A percentile compares a stretch with the other conserved stretches of the same genome.
Evolutionary conservation across 2,329 filamentous ascomycete species (phyloP).

Genomic region (Penicillium sp.): DNA sequence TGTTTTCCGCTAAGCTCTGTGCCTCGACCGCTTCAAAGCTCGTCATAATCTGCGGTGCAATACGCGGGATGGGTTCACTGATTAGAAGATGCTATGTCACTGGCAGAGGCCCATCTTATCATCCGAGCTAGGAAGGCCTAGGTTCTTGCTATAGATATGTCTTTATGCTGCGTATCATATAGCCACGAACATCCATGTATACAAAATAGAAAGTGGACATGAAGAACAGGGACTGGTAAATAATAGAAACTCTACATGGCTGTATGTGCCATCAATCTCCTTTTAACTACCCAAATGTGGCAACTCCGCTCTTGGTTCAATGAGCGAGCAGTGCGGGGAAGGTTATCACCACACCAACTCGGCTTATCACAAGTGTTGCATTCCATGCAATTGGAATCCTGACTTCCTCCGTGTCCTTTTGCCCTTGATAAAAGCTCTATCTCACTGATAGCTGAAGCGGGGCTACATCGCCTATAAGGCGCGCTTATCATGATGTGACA

Average conservation of each 20-base stretch:
- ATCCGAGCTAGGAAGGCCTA: background rate
- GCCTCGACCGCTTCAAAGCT: constrained; percentile 1
- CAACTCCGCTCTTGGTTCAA: background rate
- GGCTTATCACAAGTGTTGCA: constrained; percentile 4
- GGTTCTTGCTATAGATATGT: background rate
- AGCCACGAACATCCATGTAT: background rate
- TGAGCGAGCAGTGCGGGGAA: constrained; percentile 24
- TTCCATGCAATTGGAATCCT: background rate
- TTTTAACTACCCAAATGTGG: background rate
- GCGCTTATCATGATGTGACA: constrained; percentile 1
- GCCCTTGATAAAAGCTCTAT: background rate
- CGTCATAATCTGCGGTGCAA: background rate
- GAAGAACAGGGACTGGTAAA: background rate
- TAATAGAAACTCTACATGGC: background rate
- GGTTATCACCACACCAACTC: background rate
- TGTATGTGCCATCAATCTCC: background rate
- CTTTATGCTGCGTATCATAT: background rate
- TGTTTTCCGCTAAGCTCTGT: background rate
- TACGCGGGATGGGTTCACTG: background rate
- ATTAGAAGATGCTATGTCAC: background rate
- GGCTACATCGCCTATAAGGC: background rate
- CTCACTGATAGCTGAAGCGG: background rate
- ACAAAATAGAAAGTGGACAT: background rate
- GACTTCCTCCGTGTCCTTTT: background rate
- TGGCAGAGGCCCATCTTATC: background rate